Percentiles rank a stretch among this genome's conserved stretches.
Conservation (phyloP, 768 basidiomycete genomes). For the Agaricus subrufescens region DNA sequence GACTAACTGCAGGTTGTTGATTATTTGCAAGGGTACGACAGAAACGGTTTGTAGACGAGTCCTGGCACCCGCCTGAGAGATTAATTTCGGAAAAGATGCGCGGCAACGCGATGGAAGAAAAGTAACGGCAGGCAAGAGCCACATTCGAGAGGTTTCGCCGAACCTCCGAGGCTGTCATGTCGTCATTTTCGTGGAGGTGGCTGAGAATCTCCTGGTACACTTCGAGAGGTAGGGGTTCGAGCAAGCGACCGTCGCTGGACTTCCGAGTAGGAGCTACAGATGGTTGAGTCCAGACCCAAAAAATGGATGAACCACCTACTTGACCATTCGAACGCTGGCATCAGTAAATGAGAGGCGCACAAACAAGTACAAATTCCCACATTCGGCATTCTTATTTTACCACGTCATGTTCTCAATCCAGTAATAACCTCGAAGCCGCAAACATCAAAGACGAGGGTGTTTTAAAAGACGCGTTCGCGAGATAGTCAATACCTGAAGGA, state of each 20-base stretch:
- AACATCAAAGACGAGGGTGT: too few species aligned
- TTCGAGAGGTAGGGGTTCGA: conserved; percentile 36
- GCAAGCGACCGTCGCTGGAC: background rate
- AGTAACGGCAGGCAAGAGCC: conserved; percentile 38
- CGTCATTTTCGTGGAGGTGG: conserved; percentile 19
- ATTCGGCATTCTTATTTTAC: too few species aligned
- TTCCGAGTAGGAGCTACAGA: conserved; percentile 16
- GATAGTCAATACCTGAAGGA: too few species aligned
- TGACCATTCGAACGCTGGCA: conserved; percentile 1
- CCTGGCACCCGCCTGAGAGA: conserved; percentile 13
- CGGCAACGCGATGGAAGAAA: conserved; percentile 32
- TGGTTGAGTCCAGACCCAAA: background rate
- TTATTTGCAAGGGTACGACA: conserved; percentile 22
- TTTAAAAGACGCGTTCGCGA: too few species aligned
- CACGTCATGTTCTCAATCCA: too few species aligned
- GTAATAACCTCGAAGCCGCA: too few species aligned
- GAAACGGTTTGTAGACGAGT: conserved; percentile 14
- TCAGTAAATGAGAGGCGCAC: background rate
- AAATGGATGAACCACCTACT: background rate
- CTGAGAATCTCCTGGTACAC: conserved; percentile 39
- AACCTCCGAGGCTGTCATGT: conserved; percentile 13
- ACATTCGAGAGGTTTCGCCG: conserved; percentile 22
- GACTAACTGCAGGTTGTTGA: conserved; percentile 20
- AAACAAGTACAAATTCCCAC: background rate
- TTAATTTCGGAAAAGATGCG: conserved; percentile 32